These are phyloP conservation scores for Diophrys sp. DNA, from an alignment of 73 alveolate species.

Conservation along the genomic window DNA sequence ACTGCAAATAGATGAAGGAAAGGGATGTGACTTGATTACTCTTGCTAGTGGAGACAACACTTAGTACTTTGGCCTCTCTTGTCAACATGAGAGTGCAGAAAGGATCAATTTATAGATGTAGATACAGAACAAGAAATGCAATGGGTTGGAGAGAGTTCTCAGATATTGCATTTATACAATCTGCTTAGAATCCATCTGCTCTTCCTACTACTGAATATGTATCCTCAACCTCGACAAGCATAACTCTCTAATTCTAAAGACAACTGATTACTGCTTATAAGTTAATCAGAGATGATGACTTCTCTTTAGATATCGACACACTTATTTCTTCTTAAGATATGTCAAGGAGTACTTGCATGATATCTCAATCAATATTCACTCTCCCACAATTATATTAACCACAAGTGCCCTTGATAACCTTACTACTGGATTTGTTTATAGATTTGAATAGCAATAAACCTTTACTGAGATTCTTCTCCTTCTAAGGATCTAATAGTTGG, in stretches of 20 bases:
- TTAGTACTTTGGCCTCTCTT: conserved; percentile 37
- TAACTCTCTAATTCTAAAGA: conserved; percentile 13
- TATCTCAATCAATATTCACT: no score
- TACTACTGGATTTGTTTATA: conserved; percentile 45
- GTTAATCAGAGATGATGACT: conserved; percentile 61
- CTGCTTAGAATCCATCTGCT: conserved; percentile 40
- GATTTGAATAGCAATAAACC: conserved; percentile 44
- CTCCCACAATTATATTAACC: conserved; percentile 48
- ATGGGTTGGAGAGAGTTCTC: conserved; percentile 63
- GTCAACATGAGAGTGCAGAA: conserved; percentile 1
- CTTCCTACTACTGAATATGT: conserved; percentile 57
- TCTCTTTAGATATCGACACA: no score
- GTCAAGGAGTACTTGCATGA: no score
- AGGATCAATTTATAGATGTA: conserved; percentile 50
- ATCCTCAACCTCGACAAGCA: conserved; percentile 21
- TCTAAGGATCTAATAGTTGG: conserved; percentile 50
- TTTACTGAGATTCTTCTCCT: conserved; percentile 37
- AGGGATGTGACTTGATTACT: conserved; percentile 43
- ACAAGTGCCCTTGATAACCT: conserved; percentile 19
- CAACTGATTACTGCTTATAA: conserved; percentile 45
- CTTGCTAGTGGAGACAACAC: conserved; percentile 38
- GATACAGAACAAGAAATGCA: conserved; percentile 59
- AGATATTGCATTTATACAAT: conserved; percentile 42
- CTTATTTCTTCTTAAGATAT: conserved; percentile 14
- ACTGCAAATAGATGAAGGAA: conserved; percentile 36